Evolutionary conservation across 129 eudicot genomes (phyloP).

Genomic region (Lactuca saligna): DNA sequence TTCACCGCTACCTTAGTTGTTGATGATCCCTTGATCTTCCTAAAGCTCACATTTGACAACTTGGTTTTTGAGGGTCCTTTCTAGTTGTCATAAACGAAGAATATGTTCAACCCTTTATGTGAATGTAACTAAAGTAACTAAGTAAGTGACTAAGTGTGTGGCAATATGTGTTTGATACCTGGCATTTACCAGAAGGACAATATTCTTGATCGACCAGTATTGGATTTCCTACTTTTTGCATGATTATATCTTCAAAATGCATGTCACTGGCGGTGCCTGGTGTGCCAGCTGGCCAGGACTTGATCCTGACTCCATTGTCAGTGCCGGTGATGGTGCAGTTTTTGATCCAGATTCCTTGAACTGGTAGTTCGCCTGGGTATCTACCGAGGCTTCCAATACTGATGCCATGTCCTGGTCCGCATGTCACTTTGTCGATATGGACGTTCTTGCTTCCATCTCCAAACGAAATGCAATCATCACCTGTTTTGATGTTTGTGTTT

Average conservation of each 20-base stretch:
- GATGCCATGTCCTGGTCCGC: constrained; percentile 79
- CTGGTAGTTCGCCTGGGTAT: constrained; percentile 36
- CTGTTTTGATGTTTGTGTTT: constrained; percentile 41
- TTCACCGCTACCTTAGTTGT: constrained; percentile 32
- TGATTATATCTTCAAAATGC: constrained; percentile 50
- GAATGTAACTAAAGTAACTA: neutral
- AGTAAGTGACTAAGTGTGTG: too few species aligned
- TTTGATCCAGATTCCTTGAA: constrained; percentile 37
- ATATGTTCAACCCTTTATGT: neutral
- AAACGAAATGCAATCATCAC: constrained; percentile 67
- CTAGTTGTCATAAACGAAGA: neutral
- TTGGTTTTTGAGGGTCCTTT: constrained; percentile 49
- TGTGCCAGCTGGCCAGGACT: constrained; percentile 41
- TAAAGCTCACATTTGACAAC: constrained; percentile 51
- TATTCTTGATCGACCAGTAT: constrained; percentile 46
- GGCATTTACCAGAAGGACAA: constrained; percentile 39
- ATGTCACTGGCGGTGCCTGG: constrained; percentile 28
- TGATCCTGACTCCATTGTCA: constrained; percentile 45
- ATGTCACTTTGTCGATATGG: constrained; percentile 38
- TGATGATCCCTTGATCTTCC: constrained; percentile 59
- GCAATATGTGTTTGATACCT: neutral
- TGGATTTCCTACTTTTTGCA: constrained; percentile 45
- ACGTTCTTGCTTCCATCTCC: constrained; percentile 65
- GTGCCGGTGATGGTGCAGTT: constrained; percentile 47
- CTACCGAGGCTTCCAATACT: constrained; percentile 56